Evolutionary conservation across 1,139 yeast species (phyloP).

Genomic region (Taphrina communis): DNA sequence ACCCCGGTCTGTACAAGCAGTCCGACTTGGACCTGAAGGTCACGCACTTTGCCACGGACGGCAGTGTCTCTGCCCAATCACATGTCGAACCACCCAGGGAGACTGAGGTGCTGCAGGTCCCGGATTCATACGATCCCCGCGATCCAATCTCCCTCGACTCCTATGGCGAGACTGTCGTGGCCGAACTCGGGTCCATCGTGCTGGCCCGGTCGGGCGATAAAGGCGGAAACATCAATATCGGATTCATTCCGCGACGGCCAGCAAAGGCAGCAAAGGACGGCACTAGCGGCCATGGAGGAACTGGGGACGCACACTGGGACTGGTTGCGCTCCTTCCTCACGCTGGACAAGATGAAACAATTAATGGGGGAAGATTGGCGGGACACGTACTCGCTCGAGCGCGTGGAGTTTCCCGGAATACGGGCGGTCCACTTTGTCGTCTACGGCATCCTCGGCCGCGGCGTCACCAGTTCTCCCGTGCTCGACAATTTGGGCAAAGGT

Average conservation of each 20-base stretch:
- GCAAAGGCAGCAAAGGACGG: slow-evolving; percentile 43
- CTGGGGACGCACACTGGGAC: slow-evolving; percentile 44
- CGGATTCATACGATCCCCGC: slow-evolving; percentile 43
- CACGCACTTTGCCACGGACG: slow-evolving; percentile 8
- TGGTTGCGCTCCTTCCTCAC: slow-evolving; percentile 47
- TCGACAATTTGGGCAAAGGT: slow-evolving; percentile 47
- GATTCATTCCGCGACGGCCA: slow-evolving; percentile 45
- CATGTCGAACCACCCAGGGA: slow-evolving; percentile 16
- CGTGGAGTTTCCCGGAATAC: slow-evolving; percentile 46
- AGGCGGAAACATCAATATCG: slow-evolving; percentile 46
- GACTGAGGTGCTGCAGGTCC: slow-evolving; percentile 14
- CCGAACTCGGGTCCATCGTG: slow-evolving; percentile 44
- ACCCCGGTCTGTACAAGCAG: slow-evolving; percentile 28
- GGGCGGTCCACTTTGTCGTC: slow-evolving; percentile 47
- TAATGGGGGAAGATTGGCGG: slow-evolving; percentile 46
- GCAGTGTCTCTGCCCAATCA: background rate
- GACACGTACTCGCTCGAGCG: slow-evolving; percentile 44
- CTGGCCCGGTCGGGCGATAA: slow-evolving; percentile 47
- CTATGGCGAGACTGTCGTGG: slow-evolving; percentile 44
- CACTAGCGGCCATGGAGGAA: background rate
- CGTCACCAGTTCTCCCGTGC: slow-evolving; percentile 45
- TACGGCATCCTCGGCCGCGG: slow-evolving; percentile 47
- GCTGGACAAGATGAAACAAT: slow-evolving; percentile 37
- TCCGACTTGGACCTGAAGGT: slow-evolving; percentile 20
- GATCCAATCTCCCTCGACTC: slow-evolving; percentile 36